Evolutionary conservation across 2,329 filamentous ascomycete species (phyloP), one percentile per base, ranked within the genome.

Genomic region (Penicillium sp.): DNA sequence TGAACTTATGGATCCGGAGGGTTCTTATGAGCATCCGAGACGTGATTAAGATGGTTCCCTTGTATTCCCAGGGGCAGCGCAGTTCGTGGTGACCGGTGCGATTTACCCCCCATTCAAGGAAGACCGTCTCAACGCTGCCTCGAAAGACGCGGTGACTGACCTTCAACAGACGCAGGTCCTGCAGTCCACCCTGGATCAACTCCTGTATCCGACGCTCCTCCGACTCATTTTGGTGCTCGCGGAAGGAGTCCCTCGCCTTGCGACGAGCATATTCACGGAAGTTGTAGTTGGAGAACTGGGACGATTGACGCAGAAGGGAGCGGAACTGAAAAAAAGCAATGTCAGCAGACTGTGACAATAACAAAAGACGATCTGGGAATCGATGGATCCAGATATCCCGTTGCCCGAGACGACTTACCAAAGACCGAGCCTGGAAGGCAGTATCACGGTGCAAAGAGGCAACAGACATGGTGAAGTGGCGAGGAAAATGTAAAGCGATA

Each of bases 231-330:
- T 84, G 81, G 73, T 95, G 82, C 71, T 95, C 90, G 64, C 88
- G 83, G 74, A 97, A 99, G 4, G 90, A 87, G 78, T 97, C 94
- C 70, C 83, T 83, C 70, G 94, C 96, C 73, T 92, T 84, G 69
- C 94, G 87, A 74, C 86, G 88, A 48, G 94, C 92, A 74, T 99
- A 99, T 73, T 96, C 92, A 76, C 94, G 85, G 81, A 96, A 99
- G 77, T 97, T 99, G 80, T 97, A 99, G 63, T 88, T 85, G 56
- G 90, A 84, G 74, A 99, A 97, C 68, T 96, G 89, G 56, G 82
- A 81, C 56, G 90, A 86, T 72, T 94, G 88, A 63, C 92, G 88
- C 66, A 97, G 80, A 64, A 99, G 79, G 67, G 92, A 92, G 61
- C 94, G 92, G 76, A 96, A 97, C 92, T 96, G 58, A 46, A 30